A percentile compares a stretch with the other conserved stretches of the same genome.
Conservation (phyloP, 805 yeast genomes). For the Teunomyces lycoperdinae region DNA sequence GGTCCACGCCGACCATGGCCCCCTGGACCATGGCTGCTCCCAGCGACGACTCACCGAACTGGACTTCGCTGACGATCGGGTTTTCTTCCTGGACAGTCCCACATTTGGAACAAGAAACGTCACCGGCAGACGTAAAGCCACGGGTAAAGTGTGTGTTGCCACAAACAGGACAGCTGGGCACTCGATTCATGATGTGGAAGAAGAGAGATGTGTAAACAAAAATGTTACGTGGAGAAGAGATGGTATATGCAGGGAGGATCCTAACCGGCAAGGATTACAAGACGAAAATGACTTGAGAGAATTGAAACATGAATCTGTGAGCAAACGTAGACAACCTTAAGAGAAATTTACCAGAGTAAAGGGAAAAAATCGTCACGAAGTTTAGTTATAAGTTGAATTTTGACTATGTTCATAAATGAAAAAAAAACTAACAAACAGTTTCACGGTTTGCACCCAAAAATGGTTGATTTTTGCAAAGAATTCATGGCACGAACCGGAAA, state of each 20-base stretch:
- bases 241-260: background rate
- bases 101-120: constrained; percentile 76
- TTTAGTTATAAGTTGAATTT: too few species aligned
- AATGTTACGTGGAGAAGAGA: background rate
- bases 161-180: constrained; percentile 21
- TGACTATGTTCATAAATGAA: too few species aligned
- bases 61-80: constrained; percentile 93
- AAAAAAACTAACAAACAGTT: too few species aligned
- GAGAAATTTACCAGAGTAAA: too few species aligned
- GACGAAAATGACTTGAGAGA: too few species aligned
- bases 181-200: background rate
- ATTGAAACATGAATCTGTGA: too few species aligned
- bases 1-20: constrained; percentile 86
- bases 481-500: too few species aligned
- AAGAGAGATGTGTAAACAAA: background rate
- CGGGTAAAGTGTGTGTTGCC: constrained; percentile 18
- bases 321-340: too few species aligned
- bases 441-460: too few species aligned
- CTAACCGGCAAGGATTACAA: too few species aligned
- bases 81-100: constrained; percentile 88
- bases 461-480: too few species aligned
- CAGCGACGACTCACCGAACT: constrained; percentile 84
- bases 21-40: constrained; percentile 98
- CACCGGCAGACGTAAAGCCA: constrained; percentile 51
- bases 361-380: too few species aligned